These are phyloP conservation scores for Alternaria infectoria DNA, from an alignment of 2,329 filamentous ascomycete species.

Conservation along the genomic window DNA sequence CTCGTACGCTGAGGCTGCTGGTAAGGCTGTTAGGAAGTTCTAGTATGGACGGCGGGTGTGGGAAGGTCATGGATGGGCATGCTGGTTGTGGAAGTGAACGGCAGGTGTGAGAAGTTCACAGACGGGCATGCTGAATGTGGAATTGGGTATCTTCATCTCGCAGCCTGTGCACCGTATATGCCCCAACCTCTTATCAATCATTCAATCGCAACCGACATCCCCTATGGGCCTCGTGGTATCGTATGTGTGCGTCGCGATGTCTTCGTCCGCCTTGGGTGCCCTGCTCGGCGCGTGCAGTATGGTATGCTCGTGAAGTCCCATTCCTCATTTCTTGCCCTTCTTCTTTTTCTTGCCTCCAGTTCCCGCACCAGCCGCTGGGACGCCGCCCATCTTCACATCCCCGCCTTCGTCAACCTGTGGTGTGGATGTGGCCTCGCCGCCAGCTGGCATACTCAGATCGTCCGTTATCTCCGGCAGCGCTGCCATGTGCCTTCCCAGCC, in stretches of 20 bases:
- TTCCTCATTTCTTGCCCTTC: slow-evolving; percentile 60
- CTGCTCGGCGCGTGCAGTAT: not conserved
- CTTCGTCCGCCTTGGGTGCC: not conserved
- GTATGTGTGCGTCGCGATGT: not conserved
- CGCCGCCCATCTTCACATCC: slow-evolving; percentile 39
- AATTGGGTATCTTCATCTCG: slow-evolving; percentile 8
- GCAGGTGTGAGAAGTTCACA: not conserved
- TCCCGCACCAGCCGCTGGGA: slow-evolving; percentile 26
- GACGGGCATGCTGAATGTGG: not conserved
- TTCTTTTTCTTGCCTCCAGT: slow-evolving; percentile 58
- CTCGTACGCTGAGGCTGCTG: not conserved
- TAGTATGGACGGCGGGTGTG: not conserved
- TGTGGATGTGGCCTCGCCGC: slow-evolving; percentile 36
- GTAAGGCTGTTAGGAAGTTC: not conserved
- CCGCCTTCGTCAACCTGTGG: slow-evolving; percentile 40
- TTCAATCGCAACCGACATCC: not conserved
- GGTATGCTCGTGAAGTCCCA: no score
- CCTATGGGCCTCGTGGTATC: not conserved
- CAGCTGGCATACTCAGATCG: slow-evolving; percentile 44
- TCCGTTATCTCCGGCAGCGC: slow-evolving; percentile 53
- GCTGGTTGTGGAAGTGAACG: not conserved
- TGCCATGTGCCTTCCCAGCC: slow-evolving; percentile 70
- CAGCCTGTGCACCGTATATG: not conserved
- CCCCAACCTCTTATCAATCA: not conserved
- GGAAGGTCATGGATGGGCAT: not conserved